Conservation (phyloP, 768 basidiomycete genomes). For the Boletus rex-veris region DNA sequence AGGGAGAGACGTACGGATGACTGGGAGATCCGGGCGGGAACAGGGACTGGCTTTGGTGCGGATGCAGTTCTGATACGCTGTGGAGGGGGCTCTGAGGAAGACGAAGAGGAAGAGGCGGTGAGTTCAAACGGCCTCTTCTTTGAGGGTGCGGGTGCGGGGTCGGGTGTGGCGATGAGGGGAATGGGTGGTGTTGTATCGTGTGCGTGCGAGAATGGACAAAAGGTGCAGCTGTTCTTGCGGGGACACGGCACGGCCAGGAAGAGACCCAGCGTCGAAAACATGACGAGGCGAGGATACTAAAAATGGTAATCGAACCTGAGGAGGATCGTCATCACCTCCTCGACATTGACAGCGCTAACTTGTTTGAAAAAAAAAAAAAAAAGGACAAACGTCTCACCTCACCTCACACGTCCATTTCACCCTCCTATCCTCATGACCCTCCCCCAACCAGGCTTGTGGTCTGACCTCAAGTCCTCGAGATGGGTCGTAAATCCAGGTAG, state of each 20-base stretch:
- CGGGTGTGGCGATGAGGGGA: slow-evolving; percentile 16
- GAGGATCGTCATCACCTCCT: no score
- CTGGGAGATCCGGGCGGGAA: slow-evolving; percentile 32
- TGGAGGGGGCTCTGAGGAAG: slow-evolving; percentile 48
- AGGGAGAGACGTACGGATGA: slow-evolving; percentile 21
- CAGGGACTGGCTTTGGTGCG: slow-evolving; percentile 40
- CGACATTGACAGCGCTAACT: background rate
- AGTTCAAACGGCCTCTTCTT: slow-evolving; percentile 44
- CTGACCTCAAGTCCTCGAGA: slow-evolving; percentile 48
- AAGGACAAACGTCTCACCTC: no score
- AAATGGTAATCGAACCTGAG: no score
- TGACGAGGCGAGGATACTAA: slow-evolving; percentile 19
- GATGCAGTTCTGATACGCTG: slow-evolving; percentile 60
- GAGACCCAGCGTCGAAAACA: slow-evolving; percentile 63
- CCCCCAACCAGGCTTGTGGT: slow-evolving; percentile 35
- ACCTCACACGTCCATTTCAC: no score
- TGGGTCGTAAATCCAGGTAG: slow-evolving; percentile 78
- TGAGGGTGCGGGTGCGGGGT: slow-evolving; percentile 26
- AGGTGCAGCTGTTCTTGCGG: slow-evolving; percentile 42
- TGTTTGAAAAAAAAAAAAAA: no score
- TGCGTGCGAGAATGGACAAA: slow-evolving; percentile 70
- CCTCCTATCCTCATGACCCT: slow-evolving; percentile 1
- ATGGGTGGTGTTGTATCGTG: slow-evolving; percentile 21
- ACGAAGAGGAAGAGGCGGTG: slow-evolving; percentile 23
- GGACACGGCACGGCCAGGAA: slow-evolving; percentile 65